Conservation (phyloP, 1,139 yeast genomes). For the Blastobotrys raffinosifermentans region DNA sequence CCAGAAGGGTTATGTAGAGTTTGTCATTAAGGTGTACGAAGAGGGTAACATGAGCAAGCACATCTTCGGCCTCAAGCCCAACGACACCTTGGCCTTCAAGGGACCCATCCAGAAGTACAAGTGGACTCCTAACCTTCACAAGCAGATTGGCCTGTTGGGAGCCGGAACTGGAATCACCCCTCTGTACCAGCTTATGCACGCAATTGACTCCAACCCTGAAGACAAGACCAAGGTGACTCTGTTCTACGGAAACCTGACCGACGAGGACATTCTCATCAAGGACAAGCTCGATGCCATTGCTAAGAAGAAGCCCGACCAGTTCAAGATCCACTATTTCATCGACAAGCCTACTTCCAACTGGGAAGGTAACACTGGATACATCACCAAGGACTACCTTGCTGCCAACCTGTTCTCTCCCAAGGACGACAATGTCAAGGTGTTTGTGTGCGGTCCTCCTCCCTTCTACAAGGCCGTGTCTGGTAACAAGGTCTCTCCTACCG, state of each 20-base stretch:
- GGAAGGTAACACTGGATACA: constrained; percentile 58
- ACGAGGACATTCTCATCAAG: constrained; percentile 71
- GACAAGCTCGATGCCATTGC: constrained; percentile 66
- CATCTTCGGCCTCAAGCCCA: constrained; percentile 61
- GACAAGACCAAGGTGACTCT: constrained; percentile 83
- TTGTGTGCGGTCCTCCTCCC: constrained; percentile 92
- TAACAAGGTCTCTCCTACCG: constrained; percentile 73
- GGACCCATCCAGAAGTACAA: constrained; percentile 94
- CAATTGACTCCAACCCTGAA: constrained; percentile 50
- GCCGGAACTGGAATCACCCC: constrained; percentile 98
- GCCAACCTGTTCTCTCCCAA: constrained; percentile 51
- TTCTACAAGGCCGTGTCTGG: constrained; percentile 83
- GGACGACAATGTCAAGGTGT: constrained; percentile 58
- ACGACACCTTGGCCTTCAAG: constrained; percentile 83
- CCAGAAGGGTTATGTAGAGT: constrained; percentile 66
- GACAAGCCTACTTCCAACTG: constrained; percentile 54
- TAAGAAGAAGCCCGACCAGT: constrained; percentile 63
- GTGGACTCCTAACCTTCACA: constrained; percentile 82
- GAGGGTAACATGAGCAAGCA: constrained; percentile 80
- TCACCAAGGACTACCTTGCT: constrained; percentile 60
- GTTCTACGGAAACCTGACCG: constrained; percentile 72
- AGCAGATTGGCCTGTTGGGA: constrained; percentile 76
- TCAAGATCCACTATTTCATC: constrained; percentile 71
- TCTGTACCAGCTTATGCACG: constrained; percentile 67
- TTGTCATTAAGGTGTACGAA: constrained; percentile 79